These are phyloP conservation scores for sorghum (Sorghum bicolor) DNA, from an alignment of 176 grass and related monocot species.

Conservation along the genomic window DNA sequence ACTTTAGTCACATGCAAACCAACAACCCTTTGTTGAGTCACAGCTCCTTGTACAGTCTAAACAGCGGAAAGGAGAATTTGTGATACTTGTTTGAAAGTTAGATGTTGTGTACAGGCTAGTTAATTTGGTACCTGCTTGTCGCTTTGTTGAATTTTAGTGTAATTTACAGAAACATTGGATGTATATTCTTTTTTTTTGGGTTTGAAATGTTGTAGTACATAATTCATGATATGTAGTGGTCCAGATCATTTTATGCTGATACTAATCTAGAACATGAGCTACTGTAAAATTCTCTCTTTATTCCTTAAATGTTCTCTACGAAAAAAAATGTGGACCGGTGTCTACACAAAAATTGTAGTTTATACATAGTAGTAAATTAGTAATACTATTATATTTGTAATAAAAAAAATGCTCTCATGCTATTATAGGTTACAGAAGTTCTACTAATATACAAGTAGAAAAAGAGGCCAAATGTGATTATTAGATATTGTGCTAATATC, in stretches of 20 bases:
- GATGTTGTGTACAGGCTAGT: conserved; percentile 8
- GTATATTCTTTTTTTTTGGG: not conserved
- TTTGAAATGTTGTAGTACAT: not conserved
- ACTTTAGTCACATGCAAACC: conserved; percentile 1
- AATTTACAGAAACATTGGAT: not conserved
- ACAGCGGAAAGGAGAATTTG: not conserved
- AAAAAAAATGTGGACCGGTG: not conserved
- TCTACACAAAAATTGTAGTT: not conserved
- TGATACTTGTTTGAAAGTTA: not conserved
- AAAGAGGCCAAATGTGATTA: not conserved
- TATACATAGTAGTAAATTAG: not conserved
- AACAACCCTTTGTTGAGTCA: not conserved
- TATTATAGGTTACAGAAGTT: not conserved
- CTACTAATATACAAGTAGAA: not conserved
- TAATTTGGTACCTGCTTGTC: not conserved
- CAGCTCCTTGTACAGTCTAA: not conserved
- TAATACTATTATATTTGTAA: too few species aligned
- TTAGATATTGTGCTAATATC: not conserved
- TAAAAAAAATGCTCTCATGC: not conserved
- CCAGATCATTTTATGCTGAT: not conserved
- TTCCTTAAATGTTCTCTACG: not conserved
- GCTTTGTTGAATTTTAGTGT: not conserved
- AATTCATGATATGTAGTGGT: not conserved
- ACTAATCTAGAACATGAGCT: not conserved
- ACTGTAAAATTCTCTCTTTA: not conserved